A percentile compares a stretch with the other conserved stretches of the same genome.
phyloP scores from a whole-genome alignment of 257 asterid species.

The Solanum pennellii region DNA sequence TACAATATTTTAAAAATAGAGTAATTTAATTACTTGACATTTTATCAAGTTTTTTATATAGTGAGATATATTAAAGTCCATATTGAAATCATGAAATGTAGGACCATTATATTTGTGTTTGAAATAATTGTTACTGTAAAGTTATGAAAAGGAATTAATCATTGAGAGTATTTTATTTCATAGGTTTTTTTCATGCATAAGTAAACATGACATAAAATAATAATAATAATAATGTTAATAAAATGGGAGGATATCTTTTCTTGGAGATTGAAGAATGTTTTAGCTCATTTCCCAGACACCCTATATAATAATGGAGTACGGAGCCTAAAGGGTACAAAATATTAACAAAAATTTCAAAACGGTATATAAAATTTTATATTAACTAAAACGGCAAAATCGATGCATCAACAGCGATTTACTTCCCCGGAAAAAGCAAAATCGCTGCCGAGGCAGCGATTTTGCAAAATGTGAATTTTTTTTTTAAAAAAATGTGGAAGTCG shows the following conservation, averaged over 20 bases:
- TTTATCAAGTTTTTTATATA: neutral
- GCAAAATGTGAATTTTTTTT: no score
- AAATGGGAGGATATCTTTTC: neutral
- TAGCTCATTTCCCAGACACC: neutral
- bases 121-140: neutral
- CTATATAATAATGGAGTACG: neutral
- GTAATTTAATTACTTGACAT: neutral
- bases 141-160: neutral
- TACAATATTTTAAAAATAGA: neutral
- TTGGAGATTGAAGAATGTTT: neutral
- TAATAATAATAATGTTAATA: neutral
- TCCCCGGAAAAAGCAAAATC: no score
- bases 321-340: no score
- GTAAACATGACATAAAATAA: neutral
- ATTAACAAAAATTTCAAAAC: no score
- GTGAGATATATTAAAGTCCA: neutral
- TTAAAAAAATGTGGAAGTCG: no score
- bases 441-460: no score
- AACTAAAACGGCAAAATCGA: no score
- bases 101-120: neutral
- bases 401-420: no score
- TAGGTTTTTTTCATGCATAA: neutral
- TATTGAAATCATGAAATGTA: neutral
- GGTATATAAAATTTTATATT: no score
- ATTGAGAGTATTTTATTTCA: neutral